Base-by-base conservation (phyloP, 305 asterid species). In the Coffea humblotiana region DNA sequence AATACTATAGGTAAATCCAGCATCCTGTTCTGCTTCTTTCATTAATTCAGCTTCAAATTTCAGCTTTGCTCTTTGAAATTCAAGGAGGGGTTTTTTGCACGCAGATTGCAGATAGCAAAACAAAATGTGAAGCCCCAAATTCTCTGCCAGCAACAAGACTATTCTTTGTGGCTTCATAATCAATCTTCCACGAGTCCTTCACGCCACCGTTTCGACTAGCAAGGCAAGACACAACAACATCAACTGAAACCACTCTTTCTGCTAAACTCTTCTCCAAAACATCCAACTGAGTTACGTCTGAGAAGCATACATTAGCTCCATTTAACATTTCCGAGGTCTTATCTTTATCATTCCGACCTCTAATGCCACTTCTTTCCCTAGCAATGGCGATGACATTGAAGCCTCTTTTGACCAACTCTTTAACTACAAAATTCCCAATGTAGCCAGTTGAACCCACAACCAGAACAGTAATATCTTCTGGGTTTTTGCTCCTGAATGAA, bases 41-140 rank as follows among this genome's bases (percentile, higher is more conserved):
- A 82, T 84, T 84, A 94, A 86, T 74, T 94, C 94, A 0, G 90
- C 89, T 89, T 96, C 98, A 65, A 94, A 90, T 82, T 90, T 95
- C 92, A 94, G 64, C 91, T 95, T 94, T 1, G 99, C 97, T 2
- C 94, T 91, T 63, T 94, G 99, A 74, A 95, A 95, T 79, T 95
- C 99, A 29, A 95, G 97, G 67, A 95, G 99, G 85, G 98, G 99
- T 86, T 95, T 95, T 95, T 67, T 95, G 99, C 74, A 95, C 98
- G 81, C 97, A 95, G 45, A 95, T 94, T 65, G 99, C 99, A 45
- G 98, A 94, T 15, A 95, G 48, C 84, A 95, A 74, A 69, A 95
- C 95, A 83, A 95, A 94, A 87, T 95, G 99, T 21, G 91, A 37
- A 54, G 97, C 98, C 66, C 99, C 99, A 48, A 83, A 90, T 65